Percentiles rank a stretch among this genome's conserved stretches.
Evolutionary conservation across 768 basidiomycete genomes (phyloP).

Genomic region (Boletus insuetus): DNA sequence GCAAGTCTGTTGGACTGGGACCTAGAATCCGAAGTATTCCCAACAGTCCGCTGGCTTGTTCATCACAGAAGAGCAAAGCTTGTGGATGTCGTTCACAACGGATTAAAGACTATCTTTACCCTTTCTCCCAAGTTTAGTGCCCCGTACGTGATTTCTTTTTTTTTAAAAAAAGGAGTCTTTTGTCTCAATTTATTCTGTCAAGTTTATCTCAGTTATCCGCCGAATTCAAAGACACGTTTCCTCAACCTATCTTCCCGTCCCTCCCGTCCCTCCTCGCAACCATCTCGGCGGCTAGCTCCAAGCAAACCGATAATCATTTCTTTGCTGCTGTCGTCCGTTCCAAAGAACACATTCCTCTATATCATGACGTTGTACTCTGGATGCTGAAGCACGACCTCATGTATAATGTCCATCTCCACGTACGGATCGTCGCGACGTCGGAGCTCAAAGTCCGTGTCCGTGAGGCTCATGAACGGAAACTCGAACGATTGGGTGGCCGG

Average conservation of each 20-base stretch:
- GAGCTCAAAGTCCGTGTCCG: slow-evolving; percentile 74
- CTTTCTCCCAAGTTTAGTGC: slow-evolving; percentile 62
- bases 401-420: slow-evolving; percentile 78
- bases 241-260: slow-evolving; percentile 56
- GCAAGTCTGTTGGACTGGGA: slow-evolving; percentile 81
- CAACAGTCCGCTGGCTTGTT: slow-evolving; percentile 90
- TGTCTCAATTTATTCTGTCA: not conserved
- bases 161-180: not conserved
- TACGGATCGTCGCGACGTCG: slow-evolving; percentile 77
- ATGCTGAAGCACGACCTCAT: slow-evolving; percentile 86
- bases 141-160: slow-evolving; percentile 45
- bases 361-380: slow-evolving; percentile 86
- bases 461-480: slow-evolving; percentile 37
- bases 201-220: slow-evolving; percentile 42
- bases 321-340: slow-evolving; percentile 73
- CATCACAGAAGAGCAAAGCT: slow-evolving; percentile 88
- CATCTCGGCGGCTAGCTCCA: slow-evolving; percentile 67
- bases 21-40: slow-evolving; percentile 77
- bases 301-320: slow-evolving; percentile 69
- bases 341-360: slow-evolving; percentile 65
- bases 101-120: slow-evolving; percentile 79
- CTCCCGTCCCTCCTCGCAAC: slow-evolving; percentile 71
- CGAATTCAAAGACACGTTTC: slow-evolving; percentile 65
- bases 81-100: slow-evolving; percentile 77
- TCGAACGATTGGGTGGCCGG: slow-evolving; percentile 26